These are phyloP conservation scores for Saitozyma podzolica DNA, from an alignment of 768 basidiomycete species.

Conservation along the genomic window DNA sequence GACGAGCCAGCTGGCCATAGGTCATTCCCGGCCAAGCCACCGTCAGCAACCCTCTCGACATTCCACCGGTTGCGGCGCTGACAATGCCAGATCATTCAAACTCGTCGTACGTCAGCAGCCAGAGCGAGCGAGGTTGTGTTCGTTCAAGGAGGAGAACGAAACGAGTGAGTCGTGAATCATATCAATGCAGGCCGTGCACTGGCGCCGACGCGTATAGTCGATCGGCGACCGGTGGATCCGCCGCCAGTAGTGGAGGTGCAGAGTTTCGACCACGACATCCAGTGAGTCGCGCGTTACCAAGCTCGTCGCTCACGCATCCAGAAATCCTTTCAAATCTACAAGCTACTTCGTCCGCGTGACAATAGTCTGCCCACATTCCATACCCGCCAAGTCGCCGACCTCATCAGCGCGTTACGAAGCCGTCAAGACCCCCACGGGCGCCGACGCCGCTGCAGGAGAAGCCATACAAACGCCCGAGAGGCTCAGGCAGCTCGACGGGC, in stretches of 20 bases:
- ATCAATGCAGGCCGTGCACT: too few species aligned
- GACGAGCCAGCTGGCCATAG: too few species aligned
- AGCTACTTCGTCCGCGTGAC: slow-evolving; percentile 49
- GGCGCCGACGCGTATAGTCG: slow-evolving; percentile 36
- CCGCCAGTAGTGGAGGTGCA: slow-evolving; percentile 49
- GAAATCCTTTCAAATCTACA: slow-evolving; percentile 40
- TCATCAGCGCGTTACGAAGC: slow-evolving; percentile 8
- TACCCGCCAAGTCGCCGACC: slow-evolving; percentile 3
- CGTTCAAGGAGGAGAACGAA: slow-evolving; percentile 54
- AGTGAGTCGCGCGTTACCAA: too few species aligned
- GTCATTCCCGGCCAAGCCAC: too few species aligned
- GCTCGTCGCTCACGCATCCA: too few species aligned
- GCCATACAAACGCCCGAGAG: slow-evolving; percentile 49
- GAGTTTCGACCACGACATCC: too few species aligned
- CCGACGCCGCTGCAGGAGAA: slow-evolving; percentile 51
- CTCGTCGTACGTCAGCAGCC: slow-evolving; percentile 47
- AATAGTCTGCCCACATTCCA: slow-evolving; percentile 45
- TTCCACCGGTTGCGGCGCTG: too few species aligned
- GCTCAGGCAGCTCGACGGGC: slow-evolving; percentile 42
- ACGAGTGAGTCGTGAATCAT: slow-evolving; percentile 43
- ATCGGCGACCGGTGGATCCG: slow-evolving; percentile 52
- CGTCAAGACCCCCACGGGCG: slow-evolving; percentile 47
- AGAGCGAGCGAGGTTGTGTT: slow-evolving; percentile 49
- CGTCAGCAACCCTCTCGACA: too few species aligned
- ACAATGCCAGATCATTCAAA: too few species aligned